Evolutionary conservation across 805 yeast genomes (phyloP), one percentile per base, ranked within the genome.

Genomic region (Yarrowia divulgata): DNA sequence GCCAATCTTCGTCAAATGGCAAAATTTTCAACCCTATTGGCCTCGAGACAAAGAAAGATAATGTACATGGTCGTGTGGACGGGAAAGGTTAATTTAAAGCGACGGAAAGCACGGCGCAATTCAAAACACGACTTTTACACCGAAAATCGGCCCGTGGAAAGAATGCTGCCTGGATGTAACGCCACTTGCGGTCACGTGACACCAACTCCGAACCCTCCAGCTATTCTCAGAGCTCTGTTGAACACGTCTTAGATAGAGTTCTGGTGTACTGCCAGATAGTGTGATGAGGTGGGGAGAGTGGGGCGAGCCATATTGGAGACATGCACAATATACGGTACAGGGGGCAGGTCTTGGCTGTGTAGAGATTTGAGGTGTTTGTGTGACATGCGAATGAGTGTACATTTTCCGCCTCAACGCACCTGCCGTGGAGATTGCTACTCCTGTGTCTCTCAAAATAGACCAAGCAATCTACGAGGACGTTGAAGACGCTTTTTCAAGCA

Each of bases 11-110:
- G 60, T 18, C 8, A 12, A 39, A 39, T 54, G 39, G 60, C 60
- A 54, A 54, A 54, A 39, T 54, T 54, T 54, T 39, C 7, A 54
- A 54, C 45, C 60, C 60, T 54, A 54, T 39, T 54, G 8, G 34
- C 60, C 60, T 32, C 60, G 60, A 54, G 10, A 54, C 60, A 54
- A 54, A 39, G 60, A 54, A 29, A 54, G 60, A 54, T 54, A 39
- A 54, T 54, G 60, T 54, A 54, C 60, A 14, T 54, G 60, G 60
- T 54, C 60, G 60, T 54, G 60, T 54, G 60, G 45, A 6, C 45
- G 4, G 37, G 8, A 54, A 54, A 23, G 13, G 45, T 13, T 32
- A 49, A 54, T 19, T 37, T 19, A 37, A 35, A 8, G 14, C 23
- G 45, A n/a, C 13, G 35, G 45, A 54, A 39, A 54, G 58, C 29